Base-by-base conservation (phyloP, 805 yeast genomes). In the Candida oleophila region DNA sequence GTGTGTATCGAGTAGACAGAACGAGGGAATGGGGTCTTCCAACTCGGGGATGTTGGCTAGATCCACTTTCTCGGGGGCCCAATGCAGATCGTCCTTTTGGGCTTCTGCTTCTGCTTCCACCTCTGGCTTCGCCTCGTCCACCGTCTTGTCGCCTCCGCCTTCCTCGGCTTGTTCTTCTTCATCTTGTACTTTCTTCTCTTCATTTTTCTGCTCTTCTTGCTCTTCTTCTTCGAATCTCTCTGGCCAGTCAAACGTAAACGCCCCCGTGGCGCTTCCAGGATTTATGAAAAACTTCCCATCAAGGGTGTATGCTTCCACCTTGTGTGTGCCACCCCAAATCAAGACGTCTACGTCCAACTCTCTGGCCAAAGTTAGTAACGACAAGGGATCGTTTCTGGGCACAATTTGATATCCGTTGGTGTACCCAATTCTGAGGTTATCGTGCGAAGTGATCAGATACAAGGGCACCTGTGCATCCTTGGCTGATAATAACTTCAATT, bases 181-280 rank as follows among this genome's bases (percentile, higher is more conserved):
- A 3, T 60, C 61, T 11, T 61, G 61, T n/a, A n/a, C n/a, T 9
- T 63, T 71, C 9, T 65, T 69, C 9, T 48, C 54, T 5, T 64
- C 67, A 3, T 61, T 73, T 20, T 42, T 55, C n/a, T 53, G 56
- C 20, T 50, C 57, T 2, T 61, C 66, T 3, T 61, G 69, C 2
- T 76, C 74, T 2, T 77, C 83, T 1, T 60, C 66, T 16, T 77
- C 81, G 2, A 73, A 76, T 4, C 71, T 74, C 48, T 83, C 83
- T 68, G 83, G 81, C 57, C 83, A 85, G 42, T 64, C 68, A 28
- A 87, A 77, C 38, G 78, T 77, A 53, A 78, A 81, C 0, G 97
- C 97, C 21, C 99, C 99, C 0, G 97, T 91, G 37, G 96, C 96
- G 60, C 96, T 86, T 0, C 99, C 99, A 0, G 99, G 98, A 62